Percentiles rank a stretch among this genome's conserved stretches.
Evolutionary conservation across 176 grass and related monocot genomes (phyloP).

Genomic region (Carex myosuroides): DNA sequence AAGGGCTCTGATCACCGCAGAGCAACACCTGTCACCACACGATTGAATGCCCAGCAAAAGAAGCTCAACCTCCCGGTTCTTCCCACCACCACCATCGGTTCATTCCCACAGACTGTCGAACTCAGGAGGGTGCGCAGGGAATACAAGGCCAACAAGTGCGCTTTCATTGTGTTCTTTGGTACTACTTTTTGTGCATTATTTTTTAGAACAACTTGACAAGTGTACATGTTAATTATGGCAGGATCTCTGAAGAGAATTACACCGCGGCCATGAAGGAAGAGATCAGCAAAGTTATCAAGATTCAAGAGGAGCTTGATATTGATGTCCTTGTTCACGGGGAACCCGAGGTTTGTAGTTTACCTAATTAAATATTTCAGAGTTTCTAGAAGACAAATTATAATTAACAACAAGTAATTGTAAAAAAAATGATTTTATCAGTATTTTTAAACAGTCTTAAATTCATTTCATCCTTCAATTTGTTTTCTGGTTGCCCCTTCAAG

Average conservation of each 20-base stretch:
- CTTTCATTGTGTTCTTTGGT: not conserved
- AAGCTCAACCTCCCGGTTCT: constrained; percentile 84
- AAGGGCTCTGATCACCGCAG: constrained; percentile 81
- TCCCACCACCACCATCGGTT: constrained; percentile 84
- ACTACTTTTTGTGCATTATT: not conserved
- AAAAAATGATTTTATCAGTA: not conserved
- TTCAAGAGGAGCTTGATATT: constrained; percentile 91
- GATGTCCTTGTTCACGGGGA: constrained; percentile 92
- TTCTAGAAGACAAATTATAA: not conserved
- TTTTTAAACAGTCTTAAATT: not conserved
- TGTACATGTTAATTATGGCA: constrained; percentile 19
- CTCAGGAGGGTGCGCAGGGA: constrained; percentile 86
- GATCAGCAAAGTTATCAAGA: constrained; percentile 90
- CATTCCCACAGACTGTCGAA: constrained; percentile 79
- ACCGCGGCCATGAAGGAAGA: constrained; percentile 76
- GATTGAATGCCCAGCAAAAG: constrained; percentile 78
- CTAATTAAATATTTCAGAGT: not conserved
- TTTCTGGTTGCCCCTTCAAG: not conserved
- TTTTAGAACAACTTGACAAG: constrained; percentile 14
- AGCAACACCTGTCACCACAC: constrained; percentile 51
- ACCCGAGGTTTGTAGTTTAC: constrained; percentile 54
- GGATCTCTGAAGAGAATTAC: constrained; percentile 88
- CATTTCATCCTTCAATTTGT: not conserved
- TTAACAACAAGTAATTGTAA: not conserved
- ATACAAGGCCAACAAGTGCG: constrained; percentile 92